Base-by-base conservation (phyloP, 148 eudicot species). In the Mesembryanthemum crystallinum region DNA sequence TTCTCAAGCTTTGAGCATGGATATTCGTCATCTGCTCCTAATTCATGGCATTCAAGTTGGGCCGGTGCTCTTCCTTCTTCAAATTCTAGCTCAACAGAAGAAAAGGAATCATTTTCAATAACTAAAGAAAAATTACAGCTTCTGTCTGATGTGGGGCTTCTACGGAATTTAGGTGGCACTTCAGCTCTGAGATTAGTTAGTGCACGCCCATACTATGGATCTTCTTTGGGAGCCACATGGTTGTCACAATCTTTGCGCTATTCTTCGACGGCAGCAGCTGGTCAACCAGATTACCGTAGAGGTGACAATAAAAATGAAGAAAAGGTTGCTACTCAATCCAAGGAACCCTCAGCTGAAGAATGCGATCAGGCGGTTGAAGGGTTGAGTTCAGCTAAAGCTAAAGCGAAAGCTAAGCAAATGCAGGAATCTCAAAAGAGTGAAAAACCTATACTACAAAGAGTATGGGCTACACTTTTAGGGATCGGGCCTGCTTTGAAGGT, bases 341-440 rank as follows among this genome's bases (percentile, higher is more conserved):
- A 89, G 81, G 97, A 89, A 79, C 75, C 97, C 62, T 91, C 97
- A 66, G 92, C 97, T 18, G 97, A 89, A 83, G 93, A 89, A 59
- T 91, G 97, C 82, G 97, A 91, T 75, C 87, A 89, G 77, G 97
- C 97, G 20, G 97, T 91, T 69, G 93, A 88, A 82, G 97, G 89
- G 72, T 82, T 91, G 72, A 91, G 86, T 72, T 78, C 86, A 27
- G 86, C 97, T 47, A 91, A 86, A 80, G 49, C 49, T 47, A 91
- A 86, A 80, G 49, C 49, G 42, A 91, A 86, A 80, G 91, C 92
- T 17, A 91, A 86, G 88, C 84, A 86, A 84, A 57, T 88, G 62
- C 91, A 88, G 80, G 93, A 89, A 37, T 68, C 88, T 29, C 87
- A 84, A 71, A 91, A 84, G 82, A 85, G 67, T 67, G 83, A 61